Conservation (phyloP, 108 stramenopile genomes). For the Tribonema minus region DNA sequence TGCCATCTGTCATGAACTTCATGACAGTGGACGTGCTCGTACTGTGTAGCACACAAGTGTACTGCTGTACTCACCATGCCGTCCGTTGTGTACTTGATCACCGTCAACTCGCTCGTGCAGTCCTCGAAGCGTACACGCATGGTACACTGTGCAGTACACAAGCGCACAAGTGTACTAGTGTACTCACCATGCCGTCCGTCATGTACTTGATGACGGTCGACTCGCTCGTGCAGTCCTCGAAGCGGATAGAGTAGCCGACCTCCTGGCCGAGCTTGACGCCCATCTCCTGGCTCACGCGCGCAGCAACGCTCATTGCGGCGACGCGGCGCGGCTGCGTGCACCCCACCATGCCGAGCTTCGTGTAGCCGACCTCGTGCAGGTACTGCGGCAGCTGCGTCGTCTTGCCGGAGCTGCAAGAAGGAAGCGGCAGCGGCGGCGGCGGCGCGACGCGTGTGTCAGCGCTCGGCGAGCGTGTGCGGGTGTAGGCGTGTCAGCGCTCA, state of each 20-base stretch:
- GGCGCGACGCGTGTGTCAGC: no score
- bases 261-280: constrained; percentile 88
- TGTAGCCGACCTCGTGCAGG: constrained; percentile 91
- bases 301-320: constrained; percentile 97
- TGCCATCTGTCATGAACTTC: no score
- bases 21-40: no score
- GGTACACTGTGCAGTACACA: no score
- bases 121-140: constrained; percentile 99
- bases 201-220: constrained; percentile 87
- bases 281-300: constrained; percentile 95
- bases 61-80: no score
- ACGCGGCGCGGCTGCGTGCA: constrained; percentile 97
- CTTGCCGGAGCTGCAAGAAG: constrained; percentile 77
- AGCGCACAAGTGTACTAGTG: no score
- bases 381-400: constrained; percentile 96
- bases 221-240: constrained; percentile 93
- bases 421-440: no score
- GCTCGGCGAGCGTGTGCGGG: no score
- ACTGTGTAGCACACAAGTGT: no score
- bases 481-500: no score
- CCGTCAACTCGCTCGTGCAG: constrained; percentile 84
- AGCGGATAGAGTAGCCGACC: constrained; percentile 96
- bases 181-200: constrained; percentile 76
- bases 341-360: constrained; percentile 89
- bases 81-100: no score